Base-by-base conservation (phyloP, 495 filamentous ascomycete species). In the Aspergillus olivimuriae region DNA sequence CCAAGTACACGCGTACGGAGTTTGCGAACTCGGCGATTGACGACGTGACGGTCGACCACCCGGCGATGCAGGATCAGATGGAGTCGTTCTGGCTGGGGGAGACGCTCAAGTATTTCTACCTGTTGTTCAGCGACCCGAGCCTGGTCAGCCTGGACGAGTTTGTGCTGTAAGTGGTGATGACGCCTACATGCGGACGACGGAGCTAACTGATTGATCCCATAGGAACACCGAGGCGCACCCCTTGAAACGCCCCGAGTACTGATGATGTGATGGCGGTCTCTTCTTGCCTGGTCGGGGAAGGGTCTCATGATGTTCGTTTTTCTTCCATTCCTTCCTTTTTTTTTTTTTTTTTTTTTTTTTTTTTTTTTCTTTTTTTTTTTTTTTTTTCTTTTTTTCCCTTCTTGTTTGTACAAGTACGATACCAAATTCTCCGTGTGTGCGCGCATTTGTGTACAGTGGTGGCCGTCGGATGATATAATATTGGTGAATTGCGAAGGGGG, bases 131-230 rank as follows among this genome's bases (percentile, higher is more conserved):
- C 36, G 81, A 85, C 30, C 82, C 83, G 14, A 73, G 71, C 39
- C 65, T 83, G n/a, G 71, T 92, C 35, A 85, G 79, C 57, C 62
- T 95, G 50, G 88, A 95, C 65, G 82, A 92, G 47, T 95, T 78
- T 73, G 86, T 95, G 28, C 70, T 94, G 73, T 77, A 50, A 75
- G 73, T 74, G 33, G 15, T 34, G 22, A 11, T 20, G 0, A 28
- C 10, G 15, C 4, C 14, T 26, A 10, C 26, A 1, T 20, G 1
- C 11, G 14, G 30, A 5, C 22, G 28, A 22, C 36, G 20, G 17
- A 34, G 30, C 48, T 59, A 41, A 55, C 48, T 38, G 43, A 35
- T 44, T 43, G 34, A 17, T n/a, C 20, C 6, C 31, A 22, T 46
- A 77, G 74, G 19, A 77, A 76, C 43, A 76, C 73, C n/a, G 74